A percentile compares a stretch with the other conserved stretches of the same genome.
Evolutionary conservation across 2,329 filamentous ascomycete species (phyloP).

Genomic region (Dryadomyces quercivorus): DNA sequence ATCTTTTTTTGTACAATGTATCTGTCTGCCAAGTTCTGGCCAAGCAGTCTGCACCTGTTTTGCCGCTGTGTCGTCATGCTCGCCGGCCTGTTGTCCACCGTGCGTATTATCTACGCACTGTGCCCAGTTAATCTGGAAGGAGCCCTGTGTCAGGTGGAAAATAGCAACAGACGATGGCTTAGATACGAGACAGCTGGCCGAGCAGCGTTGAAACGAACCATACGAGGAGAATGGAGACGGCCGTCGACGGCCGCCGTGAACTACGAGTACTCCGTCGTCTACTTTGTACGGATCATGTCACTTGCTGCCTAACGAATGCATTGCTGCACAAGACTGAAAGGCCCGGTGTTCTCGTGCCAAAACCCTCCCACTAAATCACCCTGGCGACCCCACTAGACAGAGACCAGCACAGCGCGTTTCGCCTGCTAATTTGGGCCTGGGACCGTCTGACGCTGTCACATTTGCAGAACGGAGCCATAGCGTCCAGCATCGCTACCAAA

Average conservation of each 20-base stretch:
- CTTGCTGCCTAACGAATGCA: too few species aligned
- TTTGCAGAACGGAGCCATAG: too few species aligned
- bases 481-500: too few species aligned
- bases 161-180: not conserved
- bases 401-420: not conserved
- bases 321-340: not conserved
- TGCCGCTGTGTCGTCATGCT: not conserved
- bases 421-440: not conserved
- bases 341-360: not conserved
- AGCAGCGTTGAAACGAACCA: not conserved
- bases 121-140: not conserved
- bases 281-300: too few species aligned
- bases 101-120: not conserved
- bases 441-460: too few species aligned
- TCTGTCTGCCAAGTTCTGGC: not conserved
- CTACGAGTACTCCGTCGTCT: too few species aligned
- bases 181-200: not conserved
- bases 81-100: not conserved
- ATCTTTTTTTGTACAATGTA: not conserved
- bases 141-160: constrained; percentile 2
- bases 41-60: too few species aligned
- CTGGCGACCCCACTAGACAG: not conserved
- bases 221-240: too few species aligned
- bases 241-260: too few species aligned
- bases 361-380: not conserved